Percentiles rank a stretch among this genome's conserved stretches.
These are phyloP conservation scores for Crassisporium funariophilum DNA, from an alignment of 768 basidiomycete genomes.

Conservation along the genomic window DNA sequence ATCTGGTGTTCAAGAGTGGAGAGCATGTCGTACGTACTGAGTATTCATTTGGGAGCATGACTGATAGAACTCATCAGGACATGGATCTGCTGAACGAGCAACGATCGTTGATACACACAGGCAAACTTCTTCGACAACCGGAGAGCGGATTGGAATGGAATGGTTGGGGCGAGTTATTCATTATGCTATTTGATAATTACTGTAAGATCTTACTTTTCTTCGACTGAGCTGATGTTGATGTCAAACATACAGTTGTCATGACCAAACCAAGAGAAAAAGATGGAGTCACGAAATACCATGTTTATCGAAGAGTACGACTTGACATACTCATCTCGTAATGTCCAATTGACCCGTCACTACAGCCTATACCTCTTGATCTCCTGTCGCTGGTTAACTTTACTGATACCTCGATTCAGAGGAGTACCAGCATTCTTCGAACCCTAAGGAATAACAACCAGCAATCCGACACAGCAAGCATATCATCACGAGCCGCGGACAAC, in stretches of 20 bases:
- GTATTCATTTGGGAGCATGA: not conserved
- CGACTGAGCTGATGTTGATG: slow-evolving; percentile 7
- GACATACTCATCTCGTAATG: slow-evolving; percentile 4
- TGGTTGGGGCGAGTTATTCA: slow-evolving; percentile 84
- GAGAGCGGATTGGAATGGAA: slow-evolving; percentile 78
- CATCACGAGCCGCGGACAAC: slow-evolving; percentile 25
- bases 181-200: slow-evolving; percentile 95
- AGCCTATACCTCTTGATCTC: slow-evolving; percentile 94
- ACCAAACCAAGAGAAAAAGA: slow-evolving; percentile 79
- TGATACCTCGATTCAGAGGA: slow-evolving; percentile 72
- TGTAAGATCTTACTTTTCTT: slow-evolving; percentile 46
- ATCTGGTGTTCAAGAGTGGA: slow-evolving; percentile 75
- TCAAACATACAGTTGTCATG: slow-evolving; percentile 67
- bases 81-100: slow-evolving; percentile 88
- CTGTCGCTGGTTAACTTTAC: slow-evolving; percentile 80
- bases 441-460: slow-evolving; percentile 47
- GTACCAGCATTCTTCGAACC: slow-evolving; percentile 63
- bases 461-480: slow-evolving; percentile 22
- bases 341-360: slow-evolving; percentile 26
- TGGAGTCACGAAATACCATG: slow-evolving; percentile 72
- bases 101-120: slow-evolving; percentile 80
- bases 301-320: slow-evolving; percentile 68
- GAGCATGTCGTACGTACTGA: slow-evolving; percentile 57
- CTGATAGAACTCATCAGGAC: slow-evolving; percentile 45
- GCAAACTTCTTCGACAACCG: slow-evolving; percentile 80